Evolutionary conservation across 371 early-diverging fungal genomes (phyloP).

Genomic region (Mucor irregularis): DNA sequence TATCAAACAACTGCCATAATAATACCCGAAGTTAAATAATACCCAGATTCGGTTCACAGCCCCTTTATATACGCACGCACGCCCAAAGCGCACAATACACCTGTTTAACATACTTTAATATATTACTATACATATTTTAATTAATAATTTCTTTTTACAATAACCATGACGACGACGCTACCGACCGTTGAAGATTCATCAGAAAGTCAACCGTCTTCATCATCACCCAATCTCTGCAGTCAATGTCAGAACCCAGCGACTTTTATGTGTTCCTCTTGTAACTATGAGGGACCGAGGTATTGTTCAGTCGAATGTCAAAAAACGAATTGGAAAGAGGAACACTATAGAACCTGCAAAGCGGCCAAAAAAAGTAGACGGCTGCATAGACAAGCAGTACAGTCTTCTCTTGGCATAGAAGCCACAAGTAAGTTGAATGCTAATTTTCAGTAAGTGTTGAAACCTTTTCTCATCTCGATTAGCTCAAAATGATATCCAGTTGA

Average conservation of each 20-base stretch:
- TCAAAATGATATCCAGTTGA: constrained; percentile 27
- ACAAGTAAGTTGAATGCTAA: background rate
- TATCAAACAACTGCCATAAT: no score
- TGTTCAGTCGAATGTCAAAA: constrained; percentile 74
- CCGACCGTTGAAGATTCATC: background rate
- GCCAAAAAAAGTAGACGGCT: constrained; percentile 5
- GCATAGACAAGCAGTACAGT: constrained; percentile 1
- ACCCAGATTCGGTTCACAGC: no score
- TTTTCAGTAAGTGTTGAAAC: no score
- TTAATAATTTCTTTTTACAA: background rate
- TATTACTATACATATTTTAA: no score
- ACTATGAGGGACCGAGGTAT: constrained; percentile 54
- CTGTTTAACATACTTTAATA: no score
- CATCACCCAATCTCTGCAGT: constrained; percentile 11
- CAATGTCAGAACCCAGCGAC: constrained; percentile 52
- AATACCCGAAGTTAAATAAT: no score
- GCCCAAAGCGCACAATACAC: no score
- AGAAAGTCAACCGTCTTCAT: background rate
- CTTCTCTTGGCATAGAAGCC: background rate
- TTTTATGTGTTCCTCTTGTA: constrained; percentile 67
- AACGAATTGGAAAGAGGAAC: constrained; percentile 58
- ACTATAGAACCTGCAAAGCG: constrained; percentile 48
- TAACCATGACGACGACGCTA: background rate
- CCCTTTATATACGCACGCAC: no score
- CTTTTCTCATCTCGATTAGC: no score